Conservation (phyloP, 2,329 filamentous ascomycete genomes). For the Atkinsonella texensis region DNA sequence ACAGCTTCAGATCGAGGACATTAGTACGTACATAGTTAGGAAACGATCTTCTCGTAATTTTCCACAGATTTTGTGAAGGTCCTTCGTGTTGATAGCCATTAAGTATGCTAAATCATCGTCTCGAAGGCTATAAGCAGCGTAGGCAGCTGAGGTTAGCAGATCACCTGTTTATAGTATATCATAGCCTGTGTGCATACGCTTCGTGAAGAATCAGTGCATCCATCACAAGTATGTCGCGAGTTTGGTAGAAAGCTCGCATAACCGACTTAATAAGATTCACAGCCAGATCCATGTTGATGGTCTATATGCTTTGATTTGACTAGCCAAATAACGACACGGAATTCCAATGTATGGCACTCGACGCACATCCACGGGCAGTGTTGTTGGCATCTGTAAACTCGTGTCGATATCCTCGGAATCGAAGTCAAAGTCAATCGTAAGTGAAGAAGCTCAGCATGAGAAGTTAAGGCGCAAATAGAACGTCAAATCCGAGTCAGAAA, state of each 20-base stretch:
- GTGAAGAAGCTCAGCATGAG: no score
- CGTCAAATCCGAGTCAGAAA: not conserved
- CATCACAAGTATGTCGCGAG: conserved; percentile 70
- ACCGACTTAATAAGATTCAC: conserved; percentile 76
- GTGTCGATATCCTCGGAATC: no score
- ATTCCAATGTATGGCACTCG: not conserved
- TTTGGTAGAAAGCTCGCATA: conserved; percentile 75
- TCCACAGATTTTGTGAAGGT: conserved; percentile 79
- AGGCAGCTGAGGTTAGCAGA: not conserved
- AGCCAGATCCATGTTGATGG: conserved; percentile 36
- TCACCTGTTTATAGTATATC: not conserved
- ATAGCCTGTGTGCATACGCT: conserved; percentile 39
- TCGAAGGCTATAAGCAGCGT: conserved; percentile 53
- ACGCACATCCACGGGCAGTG: not conserved
- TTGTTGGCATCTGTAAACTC: no score
- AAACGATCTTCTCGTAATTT: conserved; percentile 78
- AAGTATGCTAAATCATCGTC: conserved; percentile 81
- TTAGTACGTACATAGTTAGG: conserved; percentile 55
- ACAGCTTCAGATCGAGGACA: not conserved
- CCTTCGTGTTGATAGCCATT: conserved; percentile 82
- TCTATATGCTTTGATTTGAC: not conserved
- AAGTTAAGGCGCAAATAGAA: no score
- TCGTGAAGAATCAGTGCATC: conserved; percentile 81
- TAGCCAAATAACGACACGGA: not conserved
- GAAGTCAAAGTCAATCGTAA: no score